phyloP scores from a whole-genome alignment of 2,329 filamentous ascomycete species.

The Paecilomyces dactylethromorphus region DNA sequence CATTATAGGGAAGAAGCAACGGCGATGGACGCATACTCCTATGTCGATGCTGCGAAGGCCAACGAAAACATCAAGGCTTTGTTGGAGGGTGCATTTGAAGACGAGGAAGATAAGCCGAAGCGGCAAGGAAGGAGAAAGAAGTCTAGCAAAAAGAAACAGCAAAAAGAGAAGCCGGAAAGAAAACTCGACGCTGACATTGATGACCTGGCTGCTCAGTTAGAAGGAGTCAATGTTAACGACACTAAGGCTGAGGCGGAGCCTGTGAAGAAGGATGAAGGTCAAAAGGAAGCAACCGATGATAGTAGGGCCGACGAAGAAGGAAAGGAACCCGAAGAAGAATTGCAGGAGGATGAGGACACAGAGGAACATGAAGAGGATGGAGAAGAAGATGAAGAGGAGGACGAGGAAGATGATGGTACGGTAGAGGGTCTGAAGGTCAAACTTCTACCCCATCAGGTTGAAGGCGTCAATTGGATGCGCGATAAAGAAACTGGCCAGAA shows the following conservation, averaged over 20 bases:
- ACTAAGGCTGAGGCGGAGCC: conserved; percentile 18
- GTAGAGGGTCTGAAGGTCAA: conserved; percentile 81
- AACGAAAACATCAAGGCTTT: conserved; percentile 47
- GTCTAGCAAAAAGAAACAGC: conserved; percentile 6
- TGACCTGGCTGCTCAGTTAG: conserved; percentile 37
- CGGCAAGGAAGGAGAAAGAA: conserved; percentile 34
- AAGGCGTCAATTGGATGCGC: conserved; percentile 92
- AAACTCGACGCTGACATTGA: conserved; percentile 30
- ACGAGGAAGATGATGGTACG: conserved; percentile 52
- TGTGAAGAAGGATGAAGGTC: conserved; percentile 22
- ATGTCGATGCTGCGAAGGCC: conserved; percentile 43
- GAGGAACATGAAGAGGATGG: conserved; percentile 30
- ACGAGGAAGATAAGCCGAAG: conserved; percentile 40
- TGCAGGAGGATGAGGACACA: conserved; percentile 30
- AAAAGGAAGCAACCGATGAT: conserved; percentile 42
- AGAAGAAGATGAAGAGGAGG: conserved; percentile 29
- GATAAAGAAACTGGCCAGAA: conserved; percentile 81
- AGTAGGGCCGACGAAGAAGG: conserved; percentile 70
- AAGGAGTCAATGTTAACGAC: conserved; percentile 33
- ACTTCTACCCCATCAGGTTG: conserved; percentile 86
- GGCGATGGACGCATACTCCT: conserved; percentile 47
- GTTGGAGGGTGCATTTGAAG: conserved; percentile 45
- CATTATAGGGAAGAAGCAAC: conserved; percentile 46
- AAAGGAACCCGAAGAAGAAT: conserved; percentile 42
- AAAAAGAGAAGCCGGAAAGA: neutral